Conservation (phyloP, 148 eudicot species). For the Pharnaceum exiguum region DNA sequence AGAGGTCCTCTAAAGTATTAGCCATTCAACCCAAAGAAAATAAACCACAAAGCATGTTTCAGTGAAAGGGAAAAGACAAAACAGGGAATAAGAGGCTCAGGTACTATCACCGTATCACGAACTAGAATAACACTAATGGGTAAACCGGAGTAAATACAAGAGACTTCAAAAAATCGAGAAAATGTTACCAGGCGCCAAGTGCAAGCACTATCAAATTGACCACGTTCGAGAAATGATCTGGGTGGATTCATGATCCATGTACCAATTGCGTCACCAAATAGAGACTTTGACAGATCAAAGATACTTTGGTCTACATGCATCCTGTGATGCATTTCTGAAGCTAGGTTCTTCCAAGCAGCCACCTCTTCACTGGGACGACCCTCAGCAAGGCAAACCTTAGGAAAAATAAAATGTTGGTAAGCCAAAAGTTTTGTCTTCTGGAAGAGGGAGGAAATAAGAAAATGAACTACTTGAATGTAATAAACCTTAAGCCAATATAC, state of each 20-base stretch:
- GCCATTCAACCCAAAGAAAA: too few relatives aligned
- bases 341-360: conserved; percentile 7
- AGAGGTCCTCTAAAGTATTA: too few relatives aligned
- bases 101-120: too few relatives aligned
- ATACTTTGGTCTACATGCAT: not conserved
- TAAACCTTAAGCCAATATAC: not conserved
- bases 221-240: not conserved
- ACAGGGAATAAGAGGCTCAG: not conserved
- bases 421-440: not conserved
- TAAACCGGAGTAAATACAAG: too few relatives aligned
- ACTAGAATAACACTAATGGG: too few relatives aligned
- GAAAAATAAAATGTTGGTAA: not conserved
- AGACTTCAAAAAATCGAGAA: too few relatives aligned
- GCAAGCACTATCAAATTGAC: not conserved
- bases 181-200: not conserved
- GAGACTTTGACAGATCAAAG: not conserved
- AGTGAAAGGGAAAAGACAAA: not conserved
- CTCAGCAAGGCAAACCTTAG: conserved; percentile 2
- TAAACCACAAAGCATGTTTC: too few relatives aligned
- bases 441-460: not conserved
- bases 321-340: not conserved
- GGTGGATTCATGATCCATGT: not conserved
- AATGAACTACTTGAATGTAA: not conserved
- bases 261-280: conserved; percentile 3
- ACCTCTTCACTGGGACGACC: conserved; percentile 5